Percentiles rank a stretch among this genome's conserved stretches.
phyloP scores from a whole-genome alignment of 2,329 filamentous ascomycete species.

The Aspergillus sp. region DNA sequence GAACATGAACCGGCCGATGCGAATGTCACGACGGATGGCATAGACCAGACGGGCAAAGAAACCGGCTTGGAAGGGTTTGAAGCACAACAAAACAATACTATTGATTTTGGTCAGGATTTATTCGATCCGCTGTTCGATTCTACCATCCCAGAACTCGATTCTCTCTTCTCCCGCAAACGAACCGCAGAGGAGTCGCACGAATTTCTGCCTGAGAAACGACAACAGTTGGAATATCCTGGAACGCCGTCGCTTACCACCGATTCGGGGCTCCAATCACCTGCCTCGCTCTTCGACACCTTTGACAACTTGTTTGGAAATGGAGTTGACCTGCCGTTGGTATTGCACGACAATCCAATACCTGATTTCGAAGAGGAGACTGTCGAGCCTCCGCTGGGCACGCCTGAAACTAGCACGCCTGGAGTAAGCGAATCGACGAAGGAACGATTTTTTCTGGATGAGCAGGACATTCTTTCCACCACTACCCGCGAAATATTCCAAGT shows the following conservation, averaged over 20 bases:
- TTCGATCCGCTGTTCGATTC: slow-evolving; percentile 22
- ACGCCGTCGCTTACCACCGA: slow-evolving; percentile 19
- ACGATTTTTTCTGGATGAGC: slow-evolving; percentile 20
- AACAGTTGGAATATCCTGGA: slow-evolving; percentile 14
- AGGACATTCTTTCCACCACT: slow-evolving; percentile 24
- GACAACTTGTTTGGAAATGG: slow-evolving; percentile 21
- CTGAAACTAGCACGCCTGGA: slow-evolving; percentile 13
- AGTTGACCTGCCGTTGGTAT: slow-evolving; percentile 10
- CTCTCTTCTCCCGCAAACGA: slow-evolving; percentile 24
- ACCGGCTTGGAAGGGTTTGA: not conserved
- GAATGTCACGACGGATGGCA: not conserved
- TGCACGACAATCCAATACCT: not conserved
- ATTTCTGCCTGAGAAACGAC: slow-evolving; percentile 20
- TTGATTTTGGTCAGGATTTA: slow-evolving; percentile 8
- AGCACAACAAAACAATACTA: not conserved
- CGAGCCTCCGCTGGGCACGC: not conserved
- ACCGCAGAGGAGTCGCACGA: slow-evolving; percentile 19
- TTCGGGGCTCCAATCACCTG: slow-evolving; percentile 14
- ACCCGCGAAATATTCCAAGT: slow-evolving; percentile 25
- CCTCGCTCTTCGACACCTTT: slow-evolving; percentile 21
- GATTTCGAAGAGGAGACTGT: not conserved
- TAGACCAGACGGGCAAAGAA: not conserved
- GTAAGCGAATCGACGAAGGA: slow-evolving; percentile 22
- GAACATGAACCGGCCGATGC: not conserved
- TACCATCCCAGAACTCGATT: slow-evolving; percentile 19